Base-by-base conservation (phyloP, 2,329 filamentous ascomycete genomes). In the Colletotrichum tabaci region DNA sequence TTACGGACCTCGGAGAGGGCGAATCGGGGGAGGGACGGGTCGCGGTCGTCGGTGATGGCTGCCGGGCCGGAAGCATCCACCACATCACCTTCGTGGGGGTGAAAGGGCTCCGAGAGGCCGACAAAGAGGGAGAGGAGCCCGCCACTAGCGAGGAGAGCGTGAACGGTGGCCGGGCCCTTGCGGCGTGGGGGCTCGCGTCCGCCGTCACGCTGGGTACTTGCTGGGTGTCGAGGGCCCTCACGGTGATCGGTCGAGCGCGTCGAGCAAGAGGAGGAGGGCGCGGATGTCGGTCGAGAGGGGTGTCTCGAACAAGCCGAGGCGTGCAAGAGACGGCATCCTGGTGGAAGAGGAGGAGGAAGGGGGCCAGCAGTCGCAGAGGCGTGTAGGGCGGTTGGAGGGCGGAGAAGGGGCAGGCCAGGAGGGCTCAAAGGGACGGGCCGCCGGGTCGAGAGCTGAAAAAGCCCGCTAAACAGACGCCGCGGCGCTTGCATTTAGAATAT, bases 1-100 rank as follows among this genome's bases (percentile, higher is more conserved):
- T 86, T 80, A 58, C 84, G 86, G 57, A 90, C 79, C 66, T 89
- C 87, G 15, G 83, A 78, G 16, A 90, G 81, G 40, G 85, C 84
- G 75, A 84, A 89, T 4, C 84, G 83, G 16, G 87, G 87, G 2
- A 87, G 77, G 12, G 78, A 79, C 2, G 84, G 81, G 73, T 85
- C 83, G 44, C 81, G 81, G 61, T 74, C 70, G 64, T 80, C 79
- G 61, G 67, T 49, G 30, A 53, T 56, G 40, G 68, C 21, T 26
- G 62, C 65, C 60, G 61, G 35, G n/a, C 30, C 66, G 67, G 70
- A 66, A 26, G 40, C 38, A 42, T 66, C 50, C 3, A 61, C 66
- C 3, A 56, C 66, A n/a, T 65, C 52, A 13, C 63, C 62, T 30
- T 73, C 38, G 7, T 62, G 50, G 63, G 71, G 55, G 21, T 68